Percentiles rank a stretch among this genome's conserved stretches.
These are phyloP conservation scores for Pythium biforme DNA, from an alignment of 352 stramenopile genomes.

Conservation along the genomic window DNA sequence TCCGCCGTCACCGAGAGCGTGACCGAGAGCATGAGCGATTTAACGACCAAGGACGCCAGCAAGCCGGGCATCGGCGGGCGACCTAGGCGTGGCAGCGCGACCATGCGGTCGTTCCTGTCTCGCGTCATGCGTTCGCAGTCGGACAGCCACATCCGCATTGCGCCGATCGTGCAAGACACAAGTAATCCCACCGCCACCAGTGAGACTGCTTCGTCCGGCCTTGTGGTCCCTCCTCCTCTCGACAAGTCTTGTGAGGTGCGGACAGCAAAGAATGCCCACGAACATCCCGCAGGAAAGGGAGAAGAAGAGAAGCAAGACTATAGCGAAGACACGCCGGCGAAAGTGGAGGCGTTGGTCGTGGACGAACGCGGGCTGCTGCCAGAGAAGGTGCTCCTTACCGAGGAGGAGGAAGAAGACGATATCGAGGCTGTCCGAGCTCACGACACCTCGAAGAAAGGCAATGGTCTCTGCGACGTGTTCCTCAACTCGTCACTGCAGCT, in stretches of 20 bases:
- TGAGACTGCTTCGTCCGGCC: too few species aligned
- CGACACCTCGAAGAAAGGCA: too few species aligned
- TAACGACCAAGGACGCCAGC: neutral
- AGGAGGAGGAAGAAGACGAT: neutral
- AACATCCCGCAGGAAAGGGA: neutral
- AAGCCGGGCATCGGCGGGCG: neutral
- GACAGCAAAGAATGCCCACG: neutral
- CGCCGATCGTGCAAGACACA: neutral
- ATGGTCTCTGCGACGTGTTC: slow-evolving; percentile 37
- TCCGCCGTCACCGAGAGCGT: slow-evolving; percentile 13
- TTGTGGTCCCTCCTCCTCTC: too few species aligned
- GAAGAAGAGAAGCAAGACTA: neutral
- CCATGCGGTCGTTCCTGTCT: slow-evolving; percentile 23
- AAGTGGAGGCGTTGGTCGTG: too few species aligned
- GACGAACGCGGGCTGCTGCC: too few species aligned
- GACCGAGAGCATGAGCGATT: slow-evolving; percentile 12
- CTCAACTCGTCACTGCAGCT: slow-evolving; percentile 65
- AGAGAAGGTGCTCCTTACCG: neutral
- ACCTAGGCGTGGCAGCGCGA: slow-evolving; percentile 14
- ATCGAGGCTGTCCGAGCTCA: too few species aligned
- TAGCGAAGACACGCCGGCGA: neutral
- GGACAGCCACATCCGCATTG: slow-evolving; percentile 29
- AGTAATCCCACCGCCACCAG: too few species aligned
- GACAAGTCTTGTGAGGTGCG: too few species aligned
- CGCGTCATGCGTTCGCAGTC: slow-evolving; percentile 37